Conservation (phyloP, 2,329 filamentous ascomycete species). For the Botrytis sinoallii region DNA sequence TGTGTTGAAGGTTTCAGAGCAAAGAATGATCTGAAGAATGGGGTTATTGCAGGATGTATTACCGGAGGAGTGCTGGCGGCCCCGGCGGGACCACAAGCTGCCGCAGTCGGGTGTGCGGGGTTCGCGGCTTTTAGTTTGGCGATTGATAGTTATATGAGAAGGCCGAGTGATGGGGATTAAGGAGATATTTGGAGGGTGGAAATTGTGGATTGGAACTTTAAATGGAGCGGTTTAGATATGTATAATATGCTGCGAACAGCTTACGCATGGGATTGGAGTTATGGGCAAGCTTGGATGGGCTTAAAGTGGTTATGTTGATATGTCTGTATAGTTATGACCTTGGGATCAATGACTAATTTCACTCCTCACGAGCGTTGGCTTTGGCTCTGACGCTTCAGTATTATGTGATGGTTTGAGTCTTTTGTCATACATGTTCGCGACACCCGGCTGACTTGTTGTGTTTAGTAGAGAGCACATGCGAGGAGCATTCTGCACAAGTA, state of each 20-base stretch:
- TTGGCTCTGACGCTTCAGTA: neutral
- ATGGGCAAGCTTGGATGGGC: slow-evolving; percentile 13
- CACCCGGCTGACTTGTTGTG: neutral
- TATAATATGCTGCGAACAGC: slow-evolving; percentile 11
- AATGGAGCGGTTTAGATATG: neutral
- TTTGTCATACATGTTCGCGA: neutral
- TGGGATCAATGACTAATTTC: slow-evolving; percentile 4
- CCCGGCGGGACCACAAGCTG: slow-evolving; percentile 85
- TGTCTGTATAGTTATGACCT: slow-evolving; percentile 9
- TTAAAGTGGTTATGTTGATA: slow-evolving; percentile 5
- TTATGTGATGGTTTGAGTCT: neutral
- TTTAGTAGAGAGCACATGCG: neutral
- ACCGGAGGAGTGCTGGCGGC: slow-evolving; percentile 86
- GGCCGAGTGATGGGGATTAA: slow-evolving; percentile 59
- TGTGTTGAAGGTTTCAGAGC: slow-evolving; percentile 88
- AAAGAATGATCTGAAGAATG: slow-evolving; percentile 91
- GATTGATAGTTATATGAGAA: slow-evolving; percentile 88
- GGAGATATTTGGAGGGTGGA: no score
- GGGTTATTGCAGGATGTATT: slow-evolving; percentile 81
- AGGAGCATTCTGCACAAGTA: neutral
- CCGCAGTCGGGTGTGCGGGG: slow-evolving; percentile 80
- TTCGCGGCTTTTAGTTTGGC: slow-evolving; percentile 92
- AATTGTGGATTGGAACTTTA: neutral
- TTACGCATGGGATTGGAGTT: slow-evolving; percentile 15
- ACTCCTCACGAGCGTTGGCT: neutral